Conservation (phyloP, 2,329 filamentous ascomycete species). For the Neocucurbitaria cava region DNA sequence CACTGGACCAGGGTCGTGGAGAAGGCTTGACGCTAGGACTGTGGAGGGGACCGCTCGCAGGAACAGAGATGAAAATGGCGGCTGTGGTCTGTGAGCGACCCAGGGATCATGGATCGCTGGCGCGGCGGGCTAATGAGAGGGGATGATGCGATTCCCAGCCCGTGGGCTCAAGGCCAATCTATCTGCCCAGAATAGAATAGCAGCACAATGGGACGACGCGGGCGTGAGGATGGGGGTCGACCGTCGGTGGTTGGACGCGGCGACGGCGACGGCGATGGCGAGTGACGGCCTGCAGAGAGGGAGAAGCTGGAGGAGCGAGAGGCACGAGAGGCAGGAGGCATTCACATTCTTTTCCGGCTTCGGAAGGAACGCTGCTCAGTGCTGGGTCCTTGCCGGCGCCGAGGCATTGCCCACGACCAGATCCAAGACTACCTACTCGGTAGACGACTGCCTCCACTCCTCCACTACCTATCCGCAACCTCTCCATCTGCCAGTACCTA, state of each 20-base stretch:
- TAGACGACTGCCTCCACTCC: background rate
- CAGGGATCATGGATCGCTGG: constrained; percentile 24
- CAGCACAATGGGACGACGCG: background rate
- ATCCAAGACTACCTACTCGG: background rate
- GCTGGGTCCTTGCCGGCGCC: constrained; percentile 19
- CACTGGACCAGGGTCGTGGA: constrained; percentile 29
- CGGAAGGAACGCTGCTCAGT: too few relatives aligned
- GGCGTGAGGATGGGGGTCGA: background rate
- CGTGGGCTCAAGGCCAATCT: constrained; percentile 18
- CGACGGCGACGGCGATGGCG: too few relatives aligned
- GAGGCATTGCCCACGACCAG: constrained; percentile 7
- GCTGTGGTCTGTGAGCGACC: constrained; percentile 36
- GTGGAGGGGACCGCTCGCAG: constrained; percentile 32
- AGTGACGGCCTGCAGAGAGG: constrained; percentile 4
- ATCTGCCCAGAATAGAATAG: constrained; percentile 37
- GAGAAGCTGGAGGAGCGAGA: constrained; percentile 11
- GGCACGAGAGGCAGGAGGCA: background rate
- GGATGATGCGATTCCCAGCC: constrained; percentile 22
- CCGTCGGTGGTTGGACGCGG: constrained; percentile 15
- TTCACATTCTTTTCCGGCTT: constrained; percentile 6
- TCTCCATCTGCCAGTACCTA: background rate
- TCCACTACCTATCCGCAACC: background rate
- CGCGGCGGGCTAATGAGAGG: constrained; percentile 28
- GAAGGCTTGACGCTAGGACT: constrained; percentile 41
- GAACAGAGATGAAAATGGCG: constrained; percentile 34